Percentiles rank a stretch among this genome's conserved stretches.
These are phyloP conservation scores for Penicillium sp. DNA, from an alignment of 2,329 filamentous ascomycete species.

Conservation along the genomic window DNA sequence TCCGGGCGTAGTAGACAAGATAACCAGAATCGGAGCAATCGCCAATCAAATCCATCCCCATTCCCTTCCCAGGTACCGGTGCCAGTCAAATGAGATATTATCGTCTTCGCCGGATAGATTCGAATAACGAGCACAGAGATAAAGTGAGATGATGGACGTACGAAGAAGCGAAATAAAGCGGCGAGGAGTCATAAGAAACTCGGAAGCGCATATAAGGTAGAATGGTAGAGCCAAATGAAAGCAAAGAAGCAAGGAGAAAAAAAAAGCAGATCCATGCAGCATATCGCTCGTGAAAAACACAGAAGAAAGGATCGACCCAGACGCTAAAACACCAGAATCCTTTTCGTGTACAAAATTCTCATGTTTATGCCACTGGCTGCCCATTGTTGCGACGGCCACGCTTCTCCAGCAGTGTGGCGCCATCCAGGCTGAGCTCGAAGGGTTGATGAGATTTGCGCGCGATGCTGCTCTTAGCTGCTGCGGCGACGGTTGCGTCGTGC, in stretches of 20 bases:
- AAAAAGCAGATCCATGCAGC: slow-evolving; percentile 4
- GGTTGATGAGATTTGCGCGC: slow-evolving; percentile 70
- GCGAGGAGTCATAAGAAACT: neutral
- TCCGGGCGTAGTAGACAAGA: neutral
- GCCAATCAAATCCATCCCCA: slow-evolving; percentile 1
- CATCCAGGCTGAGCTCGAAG: slow-evolving; percentile 89
- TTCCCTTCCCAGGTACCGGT: slow-evolving; percentile 5
- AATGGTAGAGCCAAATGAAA: neutral
- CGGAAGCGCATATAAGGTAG: neutral
- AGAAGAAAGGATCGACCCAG: neutral
- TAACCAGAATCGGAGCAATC: neutral
- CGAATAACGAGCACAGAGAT: slow-evolving; percentile 1
- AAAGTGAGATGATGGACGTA: neutral
- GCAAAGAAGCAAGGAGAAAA: neutral
- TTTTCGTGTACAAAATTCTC: neutral
- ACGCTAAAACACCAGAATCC: neutral
- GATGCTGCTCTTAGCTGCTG: slow-evolving; percentile 78
- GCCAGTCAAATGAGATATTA: slow-evolving; percentile 9
- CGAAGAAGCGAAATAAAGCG: neutral
- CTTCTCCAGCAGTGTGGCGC: slow-evolving; percentile 81
- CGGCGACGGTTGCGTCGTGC: slow-evolving; percentile 78
- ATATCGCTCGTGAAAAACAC: slow-evolving; percentile 8
- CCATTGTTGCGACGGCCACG: slow-evolving; percentile 47
- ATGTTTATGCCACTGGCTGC: slow-evolving; percentile 28
- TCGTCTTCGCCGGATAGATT: slow-evolving; percentile 4